A percentile compares a stretch with the other conserved stretches of the same genome.
phyloP scores from a whole-genome alignment of 805 yeast genomes.

The Pichia scutulata region DNA sequence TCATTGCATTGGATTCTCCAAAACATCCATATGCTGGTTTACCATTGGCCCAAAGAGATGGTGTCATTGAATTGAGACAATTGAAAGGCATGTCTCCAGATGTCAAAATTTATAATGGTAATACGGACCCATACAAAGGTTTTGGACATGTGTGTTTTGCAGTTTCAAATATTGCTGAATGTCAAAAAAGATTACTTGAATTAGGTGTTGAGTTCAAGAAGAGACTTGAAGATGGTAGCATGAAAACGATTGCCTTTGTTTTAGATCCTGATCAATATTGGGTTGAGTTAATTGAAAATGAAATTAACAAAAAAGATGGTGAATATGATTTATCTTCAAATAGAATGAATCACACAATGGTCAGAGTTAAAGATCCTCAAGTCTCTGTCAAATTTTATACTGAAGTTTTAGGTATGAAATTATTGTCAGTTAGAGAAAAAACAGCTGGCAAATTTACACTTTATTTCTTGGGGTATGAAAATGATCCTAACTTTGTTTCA shows the following conservation, averaged over 20 bases:
- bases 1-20: slow-evolving; percentile 50
- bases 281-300: slow-evolving; percentile 78
- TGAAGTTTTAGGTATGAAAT: slow-evolving; percentile 72
- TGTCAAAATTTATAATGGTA: slow-evolving; percentile 67
- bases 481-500: slow-evolving; percentile 36
- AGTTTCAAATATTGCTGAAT: slow-evolving; percentile 64
- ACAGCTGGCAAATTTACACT: slow-evolving; percentile 73
- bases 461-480: slow-evolving; percentile 76
- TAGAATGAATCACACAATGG: slow-evolving; percentile 83
- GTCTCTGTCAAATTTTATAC: slow-evolving; percentile 72
- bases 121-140: slow-evolving; percentile 76
- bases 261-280: slow-evolving; percentile 96
- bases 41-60: slow-evolving; percentile 39
- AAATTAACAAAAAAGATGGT: slow-evolving; percentile 33
- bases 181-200: slow-evolving; percentile 51
- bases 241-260: slow-evolving; percentile 86
- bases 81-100: slow-evolving; percentile 52
- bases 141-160: slow-evolving; percentile 92
- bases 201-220: slow-evolving; percentile 74
- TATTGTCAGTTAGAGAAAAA: slow-evolving; percentile 48
- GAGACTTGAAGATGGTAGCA: slow-evolving; percentile 83
- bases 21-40: slow-evolving; percentile 31
- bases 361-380: slow-evolving; percentile 80
- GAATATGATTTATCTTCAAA: slow-evolving; percentile 34
- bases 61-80: slow-evolving; percentile 75